Base-by-base conservation (phyloP, 305 asterid species). In the Plantago coronopus region DNA sequence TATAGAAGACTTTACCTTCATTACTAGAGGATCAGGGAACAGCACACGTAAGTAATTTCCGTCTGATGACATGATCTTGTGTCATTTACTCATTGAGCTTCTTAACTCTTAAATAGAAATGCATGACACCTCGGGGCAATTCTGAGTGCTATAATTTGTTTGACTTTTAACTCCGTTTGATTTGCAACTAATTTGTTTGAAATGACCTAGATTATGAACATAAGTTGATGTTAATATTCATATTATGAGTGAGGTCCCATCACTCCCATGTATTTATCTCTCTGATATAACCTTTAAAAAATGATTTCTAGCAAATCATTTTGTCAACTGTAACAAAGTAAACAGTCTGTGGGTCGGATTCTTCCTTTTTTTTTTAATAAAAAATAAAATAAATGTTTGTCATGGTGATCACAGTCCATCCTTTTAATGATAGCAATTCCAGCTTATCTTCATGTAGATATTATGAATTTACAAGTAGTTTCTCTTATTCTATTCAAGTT, bases 1-100 rank as follows among this genome's bases (percentile, higher is more conserved):
- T 11, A 62, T 80, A 25, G 82, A 78, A 66, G 78, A 76, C 57
- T 83, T 78, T 57, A 72, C 81, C 37, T 78, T 80, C 57, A 80
- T 83, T 16, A 72, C 69, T 38, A 76, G 83, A 65, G 78, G 64
- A 63, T 71, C 76, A 43, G 68, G 68, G 50, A 76, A 62, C 51
- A 64, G 40, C 25, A 70, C 54, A 37, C 57, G 97, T 87, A 69
- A 76, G 84, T 54, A 29, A 58, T 72, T 71, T 67, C 13, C 51
- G 23, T 59, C 50, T 38, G 62, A 22, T 60, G 47, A 59, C 46
- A 19, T 20, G 7, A 51, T 23, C 10, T 51, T 0, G 40, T 23
- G 16, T 50, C 21, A 20, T 49, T 20, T 11, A n/a, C n/a, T n/a
- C n/a, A n/a, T n/a, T n/a, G n/a, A 6, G 22, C 20, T 7, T 3